Evolutionary conservation across 2,329 filamentous ascomycete species (phyloP), one percentile per base, ranked within the genome.

Genomic region (Beauveria sp.): DNA sequence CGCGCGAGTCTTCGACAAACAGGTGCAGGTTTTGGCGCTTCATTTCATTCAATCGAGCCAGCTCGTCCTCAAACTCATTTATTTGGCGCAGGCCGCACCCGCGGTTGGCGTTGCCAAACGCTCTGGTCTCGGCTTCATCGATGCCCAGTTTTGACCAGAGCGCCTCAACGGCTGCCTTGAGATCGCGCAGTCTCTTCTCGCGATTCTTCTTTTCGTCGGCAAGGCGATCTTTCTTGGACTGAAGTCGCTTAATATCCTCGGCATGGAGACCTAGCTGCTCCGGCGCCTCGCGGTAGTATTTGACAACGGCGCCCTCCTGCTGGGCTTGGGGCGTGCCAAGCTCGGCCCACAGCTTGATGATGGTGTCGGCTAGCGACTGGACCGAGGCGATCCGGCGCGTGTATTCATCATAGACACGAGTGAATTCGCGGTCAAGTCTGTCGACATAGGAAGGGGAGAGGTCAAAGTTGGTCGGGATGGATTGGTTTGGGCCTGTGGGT

Each of bases 331-430:
- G 93, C 1, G 90, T 96, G 49, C 95, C 95, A 10, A 99, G 85
- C 74, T 99, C 95, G 0, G 91, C 93, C 93, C 95, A 99, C 0
- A 99, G 83, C 68, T 91, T 89, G 69, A 99, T 95, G 63, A 96
- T 93, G 64, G 95, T 87, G 69, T 96, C 90, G 46, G 86, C 87
- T 3, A 91, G 75, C 22, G 86, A 76, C 73, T 91, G 86, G 16
- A 98, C 92, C 0, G 84, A 85, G 34, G 83, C 83, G 50, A 96
- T 81, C 53, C 95, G 90, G 66, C 87, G 89, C 49, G 88, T 91
- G 76, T 98, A 99, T 77, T 99, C 96, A 70, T 98, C 92, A 75
- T 98, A 98, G 22, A 99, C 91, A 64, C 92, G 86, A 12, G 91
- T 91, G 71, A 98, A 99, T 75, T 99, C 95, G 60, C 83, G 82